Conservation (phyloP, 345 rosid genomes). For the Pistacia integerrima region DNA sequence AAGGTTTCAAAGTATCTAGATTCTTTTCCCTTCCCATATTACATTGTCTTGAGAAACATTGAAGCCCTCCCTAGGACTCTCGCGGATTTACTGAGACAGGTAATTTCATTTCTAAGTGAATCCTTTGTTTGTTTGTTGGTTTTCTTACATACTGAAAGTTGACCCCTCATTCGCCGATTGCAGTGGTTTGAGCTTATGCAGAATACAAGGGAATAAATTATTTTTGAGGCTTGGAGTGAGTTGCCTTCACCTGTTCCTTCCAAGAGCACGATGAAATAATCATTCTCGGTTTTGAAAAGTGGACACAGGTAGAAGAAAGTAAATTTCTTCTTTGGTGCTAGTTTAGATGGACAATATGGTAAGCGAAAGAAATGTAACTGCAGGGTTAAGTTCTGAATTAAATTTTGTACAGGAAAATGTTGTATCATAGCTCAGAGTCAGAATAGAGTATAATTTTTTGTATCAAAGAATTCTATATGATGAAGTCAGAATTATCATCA, state of each 20-base stretch:
- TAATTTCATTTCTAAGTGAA: constrained; percentile 20
- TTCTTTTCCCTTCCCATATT: constrained; percentile 92
- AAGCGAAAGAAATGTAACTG: not conserved
- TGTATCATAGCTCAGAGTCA: not conserved
- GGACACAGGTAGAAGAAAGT: not conserved
- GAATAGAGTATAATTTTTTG: not conserved
- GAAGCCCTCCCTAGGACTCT: constrained; percentile 88
- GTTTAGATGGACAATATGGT: too few relatives aligned
- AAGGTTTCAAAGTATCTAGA: constrained; percentile 63
- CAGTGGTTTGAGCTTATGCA: constrained; percentile 99
- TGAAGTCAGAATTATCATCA: not conserved
- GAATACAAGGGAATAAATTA: constrained; percentile 48
- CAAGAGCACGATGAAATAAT: not conserved
- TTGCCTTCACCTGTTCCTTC: not conserved
- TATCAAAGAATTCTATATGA: not conserved
- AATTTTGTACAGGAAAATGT: not conserved
- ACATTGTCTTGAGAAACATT: constrained; percentile 72
- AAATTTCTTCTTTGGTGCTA: not conserved
- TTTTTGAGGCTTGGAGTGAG: not conserved
- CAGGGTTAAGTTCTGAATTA: not conserved
- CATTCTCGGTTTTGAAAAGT: not conserved
- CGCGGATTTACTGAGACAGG: constrained; percentile 91
- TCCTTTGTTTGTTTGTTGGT: not conserved
- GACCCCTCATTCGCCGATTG: constrained; percentile 9
- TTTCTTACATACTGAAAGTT: not conserved